These are phyloP conservation scores for Vanrija sp. DNA, from an alignment of 1,284 basidiomycete genomes.

Conservation along the genomic window DNA sequence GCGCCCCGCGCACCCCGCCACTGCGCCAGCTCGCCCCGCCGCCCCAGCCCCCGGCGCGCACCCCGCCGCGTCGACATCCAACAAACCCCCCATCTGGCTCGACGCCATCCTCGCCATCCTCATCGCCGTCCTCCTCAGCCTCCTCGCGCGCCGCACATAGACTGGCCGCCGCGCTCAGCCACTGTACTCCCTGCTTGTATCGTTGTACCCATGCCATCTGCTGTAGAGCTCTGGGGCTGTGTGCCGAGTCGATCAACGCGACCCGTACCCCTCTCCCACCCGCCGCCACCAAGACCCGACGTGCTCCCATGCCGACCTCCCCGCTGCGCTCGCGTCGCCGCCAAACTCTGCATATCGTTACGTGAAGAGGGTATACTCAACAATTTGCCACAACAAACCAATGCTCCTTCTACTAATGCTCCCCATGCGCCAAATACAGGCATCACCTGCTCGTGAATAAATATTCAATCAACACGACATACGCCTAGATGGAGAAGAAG, in stretches of 20 bases:
- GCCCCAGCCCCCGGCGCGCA: neutral
- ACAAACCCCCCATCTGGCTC: slow-evolving; percentile 10
- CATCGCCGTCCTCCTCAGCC: slow-evolving; percentile 40
- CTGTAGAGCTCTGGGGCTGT: too few species aligned
- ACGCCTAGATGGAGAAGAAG: slow-evolving; percentile 68
- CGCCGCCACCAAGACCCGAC: too few species aligned
- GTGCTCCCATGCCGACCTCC: too few species aligned
- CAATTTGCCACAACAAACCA: neutral
- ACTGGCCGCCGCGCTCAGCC: neutral
- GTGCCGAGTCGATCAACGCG: neutral
- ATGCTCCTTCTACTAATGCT: neutral
- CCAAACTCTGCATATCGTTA: too few species aligned
- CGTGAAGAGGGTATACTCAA: neutral
- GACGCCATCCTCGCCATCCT: slow-evolving; percentile 14
- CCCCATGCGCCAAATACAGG: neutral
- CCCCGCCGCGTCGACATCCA: neutral
- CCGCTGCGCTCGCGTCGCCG: neutral
- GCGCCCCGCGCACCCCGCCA: neutral
- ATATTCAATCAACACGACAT: neutral
- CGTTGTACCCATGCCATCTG: too few species aligned
- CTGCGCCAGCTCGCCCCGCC: neutral
- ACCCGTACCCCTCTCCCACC: neutral
- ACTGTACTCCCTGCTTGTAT: too few species aligned
- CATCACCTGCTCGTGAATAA: too few species aligned
- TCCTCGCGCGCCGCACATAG: slow-evolving; percentile 1